These are phyloP conservation scores for Russula dissimulans DNA, from an alignment of 768 basidiomycete genomes.

Conservation along the genomic window DNA sequence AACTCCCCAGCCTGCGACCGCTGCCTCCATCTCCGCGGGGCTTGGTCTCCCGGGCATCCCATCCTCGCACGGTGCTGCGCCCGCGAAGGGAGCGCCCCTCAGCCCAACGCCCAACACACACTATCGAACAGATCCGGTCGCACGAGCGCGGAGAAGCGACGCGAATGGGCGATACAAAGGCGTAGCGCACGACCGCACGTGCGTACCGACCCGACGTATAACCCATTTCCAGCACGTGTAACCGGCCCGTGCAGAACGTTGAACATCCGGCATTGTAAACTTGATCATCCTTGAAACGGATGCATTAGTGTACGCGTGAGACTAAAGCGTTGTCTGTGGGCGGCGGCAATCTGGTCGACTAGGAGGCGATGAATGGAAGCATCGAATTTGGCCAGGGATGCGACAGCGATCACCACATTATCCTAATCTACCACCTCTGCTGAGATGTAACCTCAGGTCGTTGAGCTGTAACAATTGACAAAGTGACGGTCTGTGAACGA, in stretches of 20 bases:
- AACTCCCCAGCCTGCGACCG: conserved; percentile 25
- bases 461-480: conserved; percentile 34
- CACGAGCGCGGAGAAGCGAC: conserved; percentile 41
- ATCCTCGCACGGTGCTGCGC: conserved; percentile 29
- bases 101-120: conserved; percentile 35
- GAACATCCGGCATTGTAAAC: too few species aligned
- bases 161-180: conserved; percentile 48
- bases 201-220: conserved; percentile 35
- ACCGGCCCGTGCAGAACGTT: too few species aligned
- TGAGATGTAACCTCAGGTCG: conserved; percentile 43
- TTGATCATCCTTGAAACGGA: too few species aligned
- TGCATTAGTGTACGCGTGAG: too few species aligned
- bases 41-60: background rate
- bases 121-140: conserved; percentile 44
- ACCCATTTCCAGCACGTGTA: conserved; percentile 43
- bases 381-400: conserved; percentile 59
- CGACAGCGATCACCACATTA: conserved; percentile 43
- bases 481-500: too few species aligned
- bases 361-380: conserved; percentile 34
- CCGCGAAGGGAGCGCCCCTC: conserved; percentile 51
- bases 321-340: conserved; percentile 34
- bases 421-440: conserved; percentile 34
- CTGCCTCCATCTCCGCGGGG: conserved; percentile 9
- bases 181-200: conserved; percentile 47
- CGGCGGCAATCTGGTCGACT: conserved; percentile 54